Conservation (phyloP, 176 grass and related monocot species). For the Aechmea fasciata region DNA sequence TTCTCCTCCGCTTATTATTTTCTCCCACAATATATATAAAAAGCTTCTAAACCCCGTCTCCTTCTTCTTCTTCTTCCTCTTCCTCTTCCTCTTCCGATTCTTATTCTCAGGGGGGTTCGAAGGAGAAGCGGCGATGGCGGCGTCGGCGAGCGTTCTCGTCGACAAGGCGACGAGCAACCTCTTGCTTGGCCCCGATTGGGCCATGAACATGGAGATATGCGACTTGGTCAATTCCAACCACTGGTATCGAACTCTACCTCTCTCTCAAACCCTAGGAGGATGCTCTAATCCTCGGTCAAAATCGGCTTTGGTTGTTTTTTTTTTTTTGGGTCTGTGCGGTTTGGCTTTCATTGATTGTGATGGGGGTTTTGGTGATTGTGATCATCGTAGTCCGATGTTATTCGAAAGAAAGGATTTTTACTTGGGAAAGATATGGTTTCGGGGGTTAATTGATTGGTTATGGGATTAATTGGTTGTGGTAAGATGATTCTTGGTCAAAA, state of each 20-base stretch:
- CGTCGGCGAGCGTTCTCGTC: constrained; percentile 26
- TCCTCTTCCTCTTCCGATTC: too few species aligned
- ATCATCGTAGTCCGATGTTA: not conserved
- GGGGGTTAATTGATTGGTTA: too few species aligned
- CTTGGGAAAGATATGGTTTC: too few species aligned
- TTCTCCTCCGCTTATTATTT: too few species aligned
- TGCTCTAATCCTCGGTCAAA: too few species aligned
- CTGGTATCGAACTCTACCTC: constrained; percentile 28
- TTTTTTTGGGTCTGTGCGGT: not conserved
- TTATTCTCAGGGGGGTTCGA: too few species aligned
- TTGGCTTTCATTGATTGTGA: constrained; percentile 3
- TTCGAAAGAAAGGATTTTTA: too few species aligned
- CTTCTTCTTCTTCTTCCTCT: too few species aligned
- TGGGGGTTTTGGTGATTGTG: not conserved
- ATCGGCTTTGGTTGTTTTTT: not conserved
- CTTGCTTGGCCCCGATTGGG: constrained; percentile 83
- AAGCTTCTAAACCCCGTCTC: too few species aligned
- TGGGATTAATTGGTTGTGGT: too few species aligned
- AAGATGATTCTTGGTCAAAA: too few species aligned
- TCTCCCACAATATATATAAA: too few species aligned
- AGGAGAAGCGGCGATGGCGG: constrained; percentile 13
- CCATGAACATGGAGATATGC: constrained; percentile 21
- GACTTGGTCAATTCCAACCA: constrained; percentile 73
- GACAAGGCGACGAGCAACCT: constrained; percentile 83
- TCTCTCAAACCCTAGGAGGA: not conserved